Evolutionary conservation across 176 grass and related monocot species (phyloP).

Genomic region (Hyparrhenia diplandra): DNA sequence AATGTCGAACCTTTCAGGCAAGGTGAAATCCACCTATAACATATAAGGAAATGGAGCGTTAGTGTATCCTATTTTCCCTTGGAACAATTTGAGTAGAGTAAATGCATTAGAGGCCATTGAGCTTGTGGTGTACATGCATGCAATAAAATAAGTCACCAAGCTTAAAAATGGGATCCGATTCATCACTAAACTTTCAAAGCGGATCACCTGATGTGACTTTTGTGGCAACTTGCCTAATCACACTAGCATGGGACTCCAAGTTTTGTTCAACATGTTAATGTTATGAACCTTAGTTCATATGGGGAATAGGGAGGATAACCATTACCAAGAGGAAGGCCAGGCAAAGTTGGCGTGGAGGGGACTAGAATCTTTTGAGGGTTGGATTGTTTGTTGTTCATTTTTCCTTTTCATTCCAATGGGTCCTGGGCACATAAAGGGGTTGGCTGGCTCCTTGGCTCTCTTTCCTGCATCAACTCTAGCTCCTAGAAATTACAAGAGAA

Average conservation of each 20-base stretch:
- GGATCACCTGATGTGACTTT: neutral
- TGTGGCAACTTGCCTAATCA: neutral
- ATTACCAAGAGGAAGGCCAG: no score
- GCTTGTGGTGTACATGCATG: neutral
- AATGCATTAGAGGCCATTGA: neutral
- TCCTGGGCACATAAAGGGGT: no score
- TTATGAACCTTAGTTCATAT: no score
- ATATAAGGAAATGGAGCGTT: neutral
- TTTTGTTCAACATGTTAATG: neutral
- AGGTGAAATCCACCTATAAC: constrained; percentile 90
- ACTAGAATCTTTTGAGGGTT: no score
- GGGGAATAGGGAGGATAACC: no score
- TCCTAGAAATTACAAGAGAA: no score
- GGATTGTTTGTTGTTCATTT: no score
- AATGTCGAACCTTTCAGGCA: constrained; percentile 85
- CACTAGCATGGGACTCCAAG: neutral
- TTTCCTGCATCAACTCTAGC: no score
- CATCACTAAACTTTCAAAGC: neutral
- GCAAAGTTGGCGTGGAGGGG: no score
- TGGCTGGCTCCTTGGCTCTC: no score
- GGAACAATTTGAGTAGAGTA: neutral
- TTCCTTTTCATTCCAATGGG: no score
- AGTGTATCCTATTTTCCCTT: neutral
- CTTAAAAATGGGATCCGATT: neutral
- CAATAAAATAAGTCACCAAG: neutral